A percentile compares a stretch with the other conserved stretches of the same genome.
phyloP scores from a whole-genome alignment of 495 filamentous ascomycete species.

The Terfezia claveryi region DNA sequence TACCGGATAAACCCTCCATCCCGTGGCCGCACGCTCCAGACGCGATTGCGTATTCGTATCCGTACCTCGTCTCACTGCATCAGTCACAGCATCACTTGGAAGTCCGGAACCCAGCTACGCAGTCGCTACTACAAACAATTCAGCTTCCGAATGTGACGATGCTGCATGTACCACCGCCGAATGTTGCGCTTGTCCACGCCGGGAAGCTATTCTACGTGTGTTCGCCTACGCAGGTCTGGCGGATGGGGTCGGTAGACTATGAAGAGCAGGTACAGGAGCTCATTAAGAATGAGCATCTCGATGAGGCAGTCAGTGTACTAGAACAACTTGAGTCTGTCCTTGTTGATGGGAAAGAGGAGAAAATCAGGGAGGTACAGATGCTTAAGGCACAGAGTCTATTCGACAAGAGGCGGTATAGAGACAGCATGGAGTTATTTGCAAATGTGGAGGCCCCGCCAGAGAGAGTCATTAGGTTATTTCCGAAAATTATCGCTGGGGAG shows the following conservation, averaged over 20 bases:
- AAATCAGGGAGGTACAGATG: conserved; percentile 64
- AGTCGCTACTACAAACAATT: conserved; percentile 70
- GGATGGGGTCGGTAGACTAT: conserved; percentile 85
- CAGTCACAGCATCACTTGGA: conserved; percentile 68
- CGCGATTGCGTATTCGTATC: conserved; percentile 82
- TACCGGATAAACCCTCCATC: conserved; percentile 59
- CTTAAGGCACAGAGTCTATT: conserved; percentile 76
- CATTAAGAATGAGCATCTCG: conserved; percentile 49
- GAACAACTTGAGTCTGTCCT: conserved; percentile 82
- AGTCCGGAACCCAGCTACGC: conserved; percentile 75
- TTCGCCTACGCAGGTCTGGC: conserved; percentile 79
- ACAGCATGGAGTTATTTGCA: conserved; percentile 73
- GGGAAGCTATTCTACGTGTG: conserved; percentile 84
- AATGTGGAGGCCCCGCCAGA: conserved; percentile 75
- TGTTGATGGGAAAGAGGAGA: conserved; percentile 51
- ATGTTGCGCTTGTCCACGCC: conserved; percentile 73
- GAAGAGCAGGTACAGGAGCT: conserved; percentile 77
- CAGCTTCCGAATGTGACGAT: conserved; percentile 54
- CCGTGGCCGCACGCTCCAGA: conserved; percentile 81
- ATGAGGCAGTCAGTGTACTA: conserved; percentile 81
- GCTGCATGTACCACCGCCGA: conserved; percentile 85
- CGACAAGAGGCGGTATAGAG: conserved; percentile 54
- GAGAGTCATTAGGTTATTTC: conserved; percentile 68
- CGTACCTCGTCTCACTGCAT: conserved; percentile 67
- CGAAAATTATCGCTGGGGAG: conserved; percentile 61